Conservation (phyloP, 768 basidiomycete species). For the Russula earlei region DNA sequence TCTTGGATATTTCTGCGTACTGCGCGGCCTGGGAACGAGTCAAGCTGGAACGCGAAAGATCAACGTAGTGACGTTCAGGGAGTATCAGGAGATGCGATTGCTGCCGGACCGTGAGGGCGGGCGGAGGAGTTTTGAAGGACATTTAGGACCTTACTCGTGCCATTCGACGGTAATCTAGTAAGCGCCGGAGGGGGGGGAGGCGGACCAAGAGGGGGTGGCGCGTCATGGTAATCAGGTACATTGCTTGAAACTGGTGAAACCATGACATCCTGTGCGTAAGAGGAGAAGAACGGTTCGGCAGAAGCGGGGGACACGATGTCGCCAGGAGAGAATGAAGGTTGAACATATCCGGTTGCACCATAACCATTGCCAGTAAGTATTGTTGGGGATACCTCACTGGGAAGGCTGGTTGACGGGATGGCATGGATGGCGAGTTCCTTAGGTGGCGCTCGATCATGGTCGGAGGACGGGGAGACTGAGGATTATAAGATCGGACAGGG, state of each 20-base stretch:
- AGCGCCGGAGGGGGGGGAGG: conserved; percentile 6
- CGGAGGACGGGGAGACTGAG: conserved; percentile 49
- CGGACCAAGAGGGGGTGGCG: not conserved
- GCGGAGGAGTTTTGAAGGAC: conserved; percentile 22
- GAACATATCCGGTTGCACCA: conserved; percentile 25
- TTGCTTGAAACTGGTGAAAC: conserved; percentile 26
- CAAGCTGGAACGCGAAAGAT: conserved; percentile 58
- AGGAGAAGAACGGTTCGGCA: conserved; percentile 32
- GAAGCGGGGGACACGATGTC: conserved; percentile 25
- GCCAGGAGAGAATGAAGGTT: conserved; percentile 23
- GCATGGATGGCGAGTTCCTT: conserved; percentile 22
- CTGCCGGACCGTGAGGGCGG: conserved; percentile 14
- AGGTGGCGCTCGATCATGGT: conserved; percentile 50
- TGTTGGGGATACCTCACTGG: conserved; percentile 15
- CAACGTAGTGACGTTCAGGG: conserved; percentile 44
- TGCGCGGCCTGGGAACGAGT: conserved; percentile 70
- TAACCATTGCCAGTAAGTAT: conserved; percentile 3
- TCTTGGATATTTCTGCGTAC: conserved; percentile 60
- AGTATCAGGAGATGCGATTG: conserved; percentile 7
- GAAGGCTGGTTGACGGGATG: conserved; percentile 11
- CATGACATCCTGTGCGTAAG: conserved; percentile 32
- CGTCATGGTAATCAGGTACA: conserved; percentile 17
- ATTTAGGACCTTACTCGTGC: not conserved
- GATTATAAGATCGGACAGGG: conserved; percentile 28
- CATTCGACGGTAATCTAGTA: conserved; percentile 16